Conservation (phyloP, 176 grass and related monocot genomes). For the Rhynchospora tenuis region DNA sequence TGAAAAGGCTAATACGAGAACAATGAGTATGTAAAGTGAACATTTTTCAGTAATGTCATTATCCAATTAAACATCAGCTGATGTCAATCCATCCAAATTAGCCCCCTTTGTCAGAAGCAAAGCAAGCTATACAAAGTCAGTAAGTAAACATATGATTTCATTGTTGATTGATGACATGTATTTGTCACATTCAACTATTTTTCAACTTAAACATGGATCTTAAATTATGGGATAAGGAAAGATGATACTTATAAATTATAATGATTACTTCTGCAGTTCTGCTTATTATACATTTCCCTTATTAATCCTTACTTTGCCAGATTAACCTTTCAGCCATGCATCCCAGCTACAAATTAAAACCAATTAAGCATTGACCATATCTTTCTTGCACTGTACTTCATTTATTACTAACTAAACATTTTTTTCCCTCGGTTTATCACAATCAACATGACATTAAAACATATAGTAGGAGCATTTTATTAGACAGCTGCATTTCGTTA, state of each 20-base stretch:
- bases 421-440: background rate
- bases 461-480: background rate
- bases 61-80: background rate
- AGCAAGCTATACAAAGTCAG: background rate
- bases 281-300: background rate
- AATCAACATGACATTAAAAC: background rate
- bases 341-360: background rate
- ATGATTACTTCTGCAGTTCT: background rate
- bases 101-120: background rate
- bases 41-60: background rate
- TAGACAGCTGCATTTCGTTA: background rate
- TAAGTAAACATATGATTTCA: no score
- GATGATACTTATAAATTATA: background rate
- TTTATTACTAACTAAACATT: background rate
- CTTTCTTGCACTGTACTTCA: background rate
- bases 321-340: background rate
- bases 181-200: background rate
- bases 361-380: background rate
- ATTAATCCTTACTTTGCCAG: no score
- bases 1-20: background rate
- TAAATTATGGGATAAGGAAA: background rate
- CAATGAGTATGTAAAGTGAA: background rate
- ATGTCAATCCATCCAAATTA: constrained; percentile 1
- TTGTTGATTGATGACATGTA: background rate
- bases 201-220: background rate